Conservation (phyloP, 805 yeast genomes). For the Yamadazyma sp. region DNA sequence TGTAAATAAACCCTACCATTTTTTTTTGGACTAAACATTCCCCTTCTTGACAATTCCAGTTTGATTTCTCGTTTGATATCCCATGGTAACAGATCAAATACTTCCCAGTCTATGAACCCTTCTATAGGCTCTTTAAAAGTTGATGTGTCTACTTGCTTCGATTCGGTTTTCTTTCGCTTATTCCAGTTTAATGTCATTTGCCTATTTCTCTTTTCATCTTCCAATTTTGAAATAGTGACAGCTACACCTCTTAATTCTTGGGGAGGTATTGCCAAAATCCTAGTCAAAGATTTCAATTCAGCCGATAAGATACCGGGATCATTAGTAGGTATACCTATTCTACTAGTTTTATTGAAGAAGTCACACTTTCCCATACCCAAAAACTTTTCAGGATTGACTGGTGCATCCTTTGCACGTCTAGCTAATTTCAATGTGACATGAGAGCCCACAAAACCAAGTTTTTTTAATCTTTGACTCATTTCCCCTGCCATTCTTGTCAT, state of each 20-base stretch:
- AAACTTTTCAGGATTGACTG: constrained; percentile 71
- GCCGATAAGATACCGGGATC: constrained; percentile 59
- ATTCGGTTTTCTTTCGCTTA: constrained; percentile 16
- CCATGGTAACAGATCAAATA: constrained; percentile 61
- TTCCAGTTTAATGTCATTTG: constrained; percentile 23
- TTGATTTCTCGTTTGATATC: constrained; percentile 63
- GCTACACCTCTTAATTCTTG: constrained; percentile 77
- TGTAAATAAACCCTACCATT: constrained; percentile 29
- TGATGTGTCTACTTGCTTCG: constrained; percentile 9
- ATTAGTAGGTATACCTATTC: constrained; percentile 59
- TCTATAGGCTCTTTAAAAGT: constrained; percentile 17
- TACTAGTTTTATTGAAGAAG: constrained; percentile 53
- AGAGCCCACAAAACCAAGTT: constrained; percentile 48
- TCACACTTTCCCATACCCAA: constrained; percentile 86
- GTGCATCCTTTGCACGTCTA: constrained; percentile 61
- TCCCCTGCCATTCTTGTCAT: constrained; percentile 57
- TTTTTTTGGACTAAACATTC: constrained; percentile 17
- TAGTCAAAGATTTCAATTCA: constrained; percentile 54
- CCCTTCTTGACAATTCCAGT: constrained; percentile 48
- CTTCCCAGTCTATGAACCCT: constrained; percentile 57
- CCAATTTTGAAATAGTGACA: constrained; percentile 60
- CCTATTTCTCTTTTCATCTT: constrained; percentile 26
- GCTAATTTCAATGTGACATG: constrained; percentile 66
- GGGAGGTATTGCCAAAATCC: constrained; percentile 58
- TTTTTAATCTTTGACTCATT: constrained; percentile 49